Percentiles rank a stretch among this genome's conserved stretches.
These are phyloP conservation scores for Ogataea kodamae DNA, from an alignment of 805 yeast genomes.

Conservation along the genomic window DNA sequence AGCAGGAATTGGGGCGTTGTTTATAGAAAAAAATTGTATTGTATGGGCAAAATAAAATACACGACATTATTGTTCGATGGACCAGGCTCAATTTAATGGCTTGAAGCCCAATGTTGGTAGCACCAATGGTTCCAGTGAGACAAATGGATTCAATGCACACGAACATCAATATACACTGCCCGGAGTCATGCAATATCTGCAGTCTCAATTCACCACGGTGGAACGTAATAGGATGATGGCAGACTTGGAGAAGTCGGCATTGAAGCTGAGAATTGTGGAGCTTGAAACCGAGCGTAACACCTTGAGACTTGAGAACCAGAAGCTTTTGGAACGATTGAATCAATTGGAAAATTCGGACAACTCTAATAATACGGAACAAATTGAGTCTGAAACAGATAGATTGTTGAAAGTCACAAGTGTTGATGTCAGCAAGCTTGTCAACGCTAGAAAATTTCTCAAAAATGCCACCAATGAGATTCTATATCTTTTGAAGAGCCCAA, in stretches of 20 bases:
- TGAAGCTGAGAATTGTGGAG: constrained; percentile 49
- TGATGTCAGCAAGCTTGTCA: constrained; percentile 28
- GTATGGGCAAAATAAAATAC: constrained; percentile 9
- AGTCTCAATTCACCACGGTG: constrained; percentile 52
- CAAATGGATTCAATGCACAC: constrained; percentile 4
- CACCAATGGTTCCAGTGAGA: constrained; percentile 7
- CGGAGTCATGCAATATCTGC: constrained; percentile 56
- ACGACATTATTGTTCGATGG: constrained; percentile 10
- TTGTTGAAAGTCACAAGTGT: constrained; percentile 22
- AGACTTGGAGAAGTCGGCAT: constrained; percentile 47
- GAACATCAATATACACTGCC: constrained; percentile 43
- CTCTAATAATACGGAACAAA: constrained; percentile 12
- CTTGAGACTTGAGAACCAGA: constrained; percentile 39
- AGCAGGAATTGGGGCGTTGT: neutral
- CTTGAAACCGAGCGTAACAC: constrained; percentile 51
- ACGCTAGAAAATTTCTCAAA: constrained; percentile 34
- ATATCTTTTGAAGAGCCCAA: constrained; percentile 34
- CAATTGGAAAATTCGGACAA: constrained; percentile 38
- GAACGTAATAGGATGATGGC: constrained; percentile 45
- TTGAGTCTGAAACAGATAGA: constrained; percentile 5
- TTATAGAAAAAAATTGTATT: too few relatives aligned
- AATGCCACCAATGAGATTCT: constrained; percentile 37
- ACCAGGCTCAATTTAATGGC: constrained; percentile 20
- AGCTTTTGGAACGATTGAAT: constrained; percentile 38
- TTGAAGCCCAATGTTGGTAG: constrained; percentile 7